Evolutionary conservation across 108 stramenopile genomes (phyloP).

Genomic region (Cyclotella sp.): DNA sequence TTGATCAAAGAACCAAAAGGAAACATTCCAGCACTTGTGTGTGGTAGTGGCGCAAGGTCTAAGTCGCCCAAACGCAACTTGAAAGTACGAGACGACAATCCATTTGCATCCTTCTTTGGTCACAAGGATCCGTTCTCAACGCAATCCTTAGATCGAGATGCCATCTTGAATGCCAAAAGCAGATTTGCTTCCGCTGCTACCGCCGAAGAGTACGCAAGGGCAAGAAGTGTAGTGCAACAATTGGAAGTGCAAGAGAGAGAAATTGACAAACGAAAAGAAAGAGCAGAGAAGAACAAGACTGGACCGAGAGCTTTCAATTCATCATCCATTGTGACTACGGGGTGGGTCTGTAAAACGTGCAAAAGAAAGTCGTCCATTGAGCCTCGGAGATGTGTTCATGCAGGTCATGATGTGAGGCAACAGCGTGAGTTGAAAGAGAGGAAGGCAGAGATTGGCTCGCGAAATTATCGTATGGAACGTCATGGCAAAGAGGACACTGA

Average conservation of each 20-base stretch:
- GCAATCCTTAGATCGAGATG: conserved; percentile 15
- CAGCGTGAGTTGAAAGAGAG: conserved; percentile 50
- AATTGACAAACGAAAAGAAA: conserved; percentile 36
- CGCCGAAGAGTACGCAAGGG: conserved; percentile 76
- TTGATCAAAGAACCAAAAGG: conserved; percentile 14
- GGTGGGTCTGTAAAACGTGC: conserved; percentile 70
- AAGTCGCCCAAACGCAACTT: not conserved
- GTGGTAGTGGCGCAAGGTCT: not conserved
- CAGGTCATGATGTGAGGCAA: conserved; percentile 57
- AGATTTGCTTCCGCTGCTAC: conserved; percentile 69
- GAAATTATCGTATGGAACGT: conserved; percentile 57
- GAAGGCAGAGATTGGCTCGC: conserved; percentile 32
- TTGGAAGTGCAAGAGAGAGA: conserved; percentile 63
- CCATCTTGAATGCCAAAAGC: conserved; percentile 68
- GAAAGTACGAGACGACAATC: not conserved
- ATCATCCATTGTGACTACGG: conserved; percentile 40
- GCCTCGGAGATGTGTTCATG: conserved; percentile 50
- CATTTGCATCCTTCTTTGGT: not conserved
- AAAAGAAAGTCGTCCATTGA: conserved; percentile 25
- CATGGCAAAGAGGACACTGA: conserved; percentile 60
- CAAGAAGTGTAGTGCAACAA: conserved; percentile 59
- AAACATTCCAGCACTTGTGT: not conserved
- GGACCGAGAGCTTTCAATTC: not conserved
- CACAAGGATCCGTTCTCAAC: conserved; percentile 41
- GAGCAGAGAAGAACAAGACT: conserved; percentile 20